Base-by-base conservation (phyloP, 345 rosid species). In the Linum lewisii region DNA sequence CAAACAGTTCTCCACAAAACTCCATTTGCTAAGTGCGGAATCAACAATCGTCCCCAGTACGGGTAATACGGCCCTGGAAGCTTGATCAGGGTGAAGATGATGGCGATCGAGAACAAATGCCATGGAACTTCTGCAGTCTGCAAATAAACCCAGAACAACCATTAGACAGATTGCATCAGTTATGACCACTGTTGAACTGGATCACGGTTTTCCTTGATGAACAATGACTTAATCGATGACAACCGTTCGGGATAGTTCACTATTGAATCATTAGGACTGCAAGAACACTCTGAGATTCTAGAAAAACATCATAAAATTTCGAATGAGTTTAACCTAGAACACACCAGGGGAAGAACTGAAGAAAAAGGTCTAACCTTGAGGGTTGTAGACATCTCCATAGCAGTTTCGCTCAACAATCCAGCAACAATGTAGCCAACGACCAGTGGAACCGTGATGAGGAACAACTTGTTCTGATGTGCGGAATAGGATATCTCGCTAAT, bases 401-500 rank as follows among this genome's bases (percentile, higher is more conserved):
- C 79, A 14, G 87, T 75, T 54, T 81, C 88, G 51, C 70, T 77
- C 18, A 84, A 19, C 60, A 86, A 21, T 52, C 83, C 83, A 1
- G 79, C 83, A 59, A 81, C 65, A 66, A 72, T 84, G 59, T 86
- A 24, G 66, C 98, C 96, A 56, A 84, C 20, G 63, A 83, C 78
- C 21, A 92, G 69, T 0, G 96, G 96, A 66, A 86, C 60, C 2
- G 88, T 87, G 55, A 88, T 75, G 44, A 86, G 64, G 56, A 67
- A 70, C 72, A 92, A 77, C 77, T 75, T 88, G 80, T 72, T 88
- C 63, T 86, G 80, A 68, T 82, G 95, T 4, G 98, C 96, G 79
- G 96, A 86, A 45, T 88, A 92, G 53, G 98, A 92, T 95, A 92
- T 81, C 87, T 92, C 98, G n/a, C 96, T 88, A 15, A 88, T 72